These are phyloP conservation scores for Aegilops umbellulata DNA, from an alignment of 176 grass and related monocot genomes.

Conservation along the genomic window DNA sequence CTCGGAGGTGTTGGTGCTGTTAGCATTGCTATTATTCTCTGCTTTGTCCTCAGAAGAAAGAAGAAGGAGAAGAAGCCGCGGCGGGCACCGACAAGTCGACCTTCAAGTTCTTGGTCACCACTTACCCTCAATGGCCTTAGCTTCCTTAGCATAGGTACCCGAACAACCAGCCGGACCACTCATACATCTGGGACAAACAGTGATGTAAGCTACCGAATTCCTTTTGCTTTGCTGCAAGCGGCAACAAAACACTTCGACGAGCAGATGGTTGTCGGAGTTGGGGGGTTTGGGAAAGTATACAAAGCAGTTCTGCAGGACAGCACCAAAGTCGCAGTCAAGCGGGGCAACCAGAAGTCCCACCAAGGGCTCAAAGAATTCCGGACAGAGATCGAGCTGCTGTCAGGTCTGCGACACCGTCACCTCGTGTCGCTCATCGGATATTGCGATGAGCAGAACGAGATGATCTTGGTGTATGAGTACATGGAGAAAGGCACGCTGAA, in stretches of 20 bases:
- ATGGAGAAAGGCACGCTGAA: conserved; percentile 95
- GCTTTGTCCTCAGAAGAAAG: conserved; percentile 47
- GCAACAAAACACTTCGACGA: conserved; percentile 87
- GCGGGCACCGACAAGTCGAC: conserved; percentile 28
- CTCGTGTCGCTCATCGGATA: conserved; percentile 91
- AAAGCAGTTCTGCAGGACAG: conserved; percentile 81
- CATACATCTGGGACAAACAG: conserved; percentile 57
- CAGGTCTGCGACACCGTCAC: conserved; percentile 85
- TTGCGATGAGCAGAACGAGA: conserved; percentile 82
- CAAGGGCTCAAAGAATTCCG: conserved; percentile 85
- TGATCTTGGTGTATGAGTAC: conserved; percentile 97
- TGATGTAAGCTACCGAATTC: conserved; percentile 67
- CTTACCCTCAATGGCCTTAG: conserved; percentile 54
- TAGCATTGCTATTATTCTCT: conserved; percentile 31
- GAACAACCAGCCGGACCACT: conserved; percentile 71
- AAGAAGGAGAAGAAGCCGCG: conserved; percentile 32
- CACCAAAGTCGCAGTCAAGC: conserved; percentile 74
- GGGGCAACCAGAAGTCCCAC: conserved; percentile 88
- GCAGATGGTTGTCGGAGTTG: conserved; percentile 78
- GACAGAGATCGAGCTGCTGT: conserved; percentile 90
- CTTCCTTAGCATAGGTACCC: conserved; percentile 62
- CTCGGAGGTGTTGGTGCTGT: conserved; percentile 44
- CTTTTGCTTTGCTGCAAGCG: conserved; percentile 68
- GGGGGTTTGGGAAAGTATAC: conserved; percentile 94
- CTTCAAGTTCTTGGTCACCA: conserved; percentile 56